Evolutionary conservation across 2,329 filamentous ascomycete genomes (phyloP).

Genomic region (Lecanicillium sp.): DNA sequence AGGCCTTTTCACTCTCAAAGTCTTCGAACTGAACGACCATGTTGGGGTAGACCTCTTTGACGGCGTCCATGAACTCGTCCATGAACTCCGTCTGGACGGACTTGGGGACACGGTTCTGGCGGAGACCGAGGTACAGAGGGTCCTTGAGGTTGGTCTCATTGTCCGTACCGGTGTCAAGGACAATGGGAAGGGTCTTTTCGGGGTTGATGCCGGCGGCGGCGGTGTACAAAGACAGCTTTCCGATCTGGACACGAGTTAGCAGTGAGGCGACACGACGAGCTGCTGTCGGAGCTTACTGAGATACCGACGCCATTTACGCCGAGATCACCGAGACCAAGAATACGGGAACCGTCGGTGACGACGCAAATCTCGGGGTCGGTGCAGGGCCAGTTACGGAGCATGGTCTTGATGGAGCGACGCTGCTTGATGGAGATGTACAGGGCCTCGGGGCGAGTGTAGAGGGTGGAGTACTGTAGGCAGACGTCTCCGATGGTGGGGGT

Average conservation of each 20-base stretch:
- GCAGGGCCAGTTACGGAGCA: constrained; percentile 91
- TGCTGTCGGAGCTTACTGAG: constrained; percentile 53
- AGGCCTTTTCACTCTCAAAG: constrained; percentile 88
- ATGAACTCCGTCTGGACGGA: constrained; percentile 84
- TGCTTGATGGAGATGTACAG: constrained; percentile 96
- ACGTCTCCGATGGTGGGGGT: constrained; percentile 92
- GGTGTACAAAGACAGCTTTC: constrained; percentile 92
- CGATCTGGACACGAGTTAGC: constrained; percentile 49
- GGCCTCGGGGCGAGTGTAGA: constrained; percentile 91
- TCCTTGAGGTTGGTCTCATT: constrained; percentile 62
- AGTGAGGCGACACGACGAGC: constrained; percentile 17
- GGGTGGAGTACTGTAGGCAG: constrained; percentile 90
- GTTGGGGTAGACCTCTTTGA: constrained; percentile 63
- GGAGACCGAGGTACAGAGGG: constrained; percentile 82
- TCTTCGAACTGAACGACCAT: constrained; percentile 91
- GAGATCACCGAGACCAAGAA: constrained; percentile 85
- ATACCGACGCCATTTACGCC: constrained; percentile 98
- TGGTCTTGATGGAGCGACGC: constrained; percentile 79
- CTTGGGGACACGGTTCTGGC: constrained; percentile 70
- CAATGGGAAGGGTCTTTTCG: constrained; percentile 69
- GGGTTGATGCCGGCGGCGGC: constrained; percentile 93
- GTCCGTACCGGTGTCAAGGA: constrained; percentile 60
- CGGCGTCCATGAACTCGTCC: constrained; percentile 94
- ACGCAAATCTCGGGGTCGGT: constrained; percentile 89
- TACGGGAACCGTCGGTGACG: constrained; percentile 92